Evolutionary conservation across 768 basidiomycete species (phyloP), one percentile per base, ranked within the genome.

Genomic region (Dioszegia crocea): DNA sequence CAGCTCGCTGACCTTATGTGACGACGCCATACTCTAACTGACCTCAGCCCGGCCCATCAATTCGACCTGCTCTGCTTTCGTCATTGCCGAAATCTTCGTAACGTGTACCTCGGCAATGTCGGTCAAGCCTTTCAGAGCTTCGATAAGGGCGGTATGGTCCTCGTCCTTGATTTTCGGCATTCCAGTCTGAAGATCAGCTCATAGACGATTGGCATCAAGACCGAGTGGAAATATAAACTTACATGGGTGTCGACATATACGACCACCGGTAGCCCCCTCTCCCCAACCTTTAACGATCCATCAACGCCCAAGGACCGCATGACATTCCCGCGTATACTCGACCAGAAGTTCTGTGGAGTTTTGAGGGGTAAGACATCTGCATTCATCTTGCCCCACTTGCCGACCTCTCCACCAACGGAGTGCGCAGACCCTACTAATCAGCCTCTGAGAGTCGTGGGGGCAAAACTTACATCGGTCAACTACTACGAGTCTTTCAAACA

Each of bases 361-460:
- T 40, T 3, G 1, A 69, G n/a, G 0, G 60, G 24, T 0, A 60
- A 50, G n/a, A 67, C 51, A 29, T 55, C 47, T 23, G 70, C 65
- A 51, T 67, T 72, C 68, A 69, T 72, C 62, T 75, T 75, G 33
- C 70, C 73, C 66, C 71, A 70, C 51, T 66, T 67, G 3, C 61
- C 68, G 1, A 65, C 60, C 36, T 68, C 68, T 21, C 70, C 73
- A 8, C 62, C 59, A 21, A 53, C 56, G 4, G 67, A 54, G 49
- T 75, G 73, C 16, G 73, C 63, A 1, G 68, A 45, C 64, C 64
- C 70, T 74, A 31, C 30, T 2, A 4, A 29, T 59, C 10, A 45
- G 54, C 41, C n/a, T n/a, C n/a, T n/a, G n/a, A n/a, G n/a, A n/a
- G n/a, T n/a, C 6, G n/a, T 6, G 11, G 10, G n/a, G 26, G 3